Evolutionary conservation across 495 filamentous ascomycete species (phyloP).

Genomic region (Jackrogersella multiformis): DNA sequence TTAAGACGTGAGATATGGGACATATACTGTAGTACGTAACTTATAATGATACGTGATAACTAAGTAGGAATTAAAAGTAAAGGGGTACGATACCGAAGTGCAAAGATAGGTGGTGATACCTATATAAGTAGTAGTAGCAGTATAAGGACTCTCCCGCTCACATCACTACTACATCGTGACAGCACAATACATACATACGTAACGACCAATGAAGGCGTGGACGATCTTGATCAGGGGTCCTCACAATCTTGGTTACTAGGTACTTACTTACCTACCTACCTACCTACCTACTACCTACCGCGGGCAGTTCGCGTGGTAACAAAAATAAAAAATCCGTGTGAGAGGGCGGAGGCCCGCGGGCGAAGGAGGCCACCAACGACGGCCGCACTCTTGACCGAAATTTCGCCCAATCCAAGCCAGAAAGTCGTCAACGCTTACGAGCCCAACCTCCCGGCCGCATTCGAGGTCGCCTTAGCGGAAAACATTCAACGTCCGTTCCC

Average conservation of each 20-base stretch:
- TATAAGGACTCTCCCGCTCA: constrained; percentile 12
- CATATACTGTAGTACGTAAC: no score
- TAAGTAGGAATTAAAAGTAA: no score
- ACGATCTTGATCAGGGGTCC: constrained; percentile 29
- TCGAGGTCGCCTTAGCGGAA: constrained; percentile 39
- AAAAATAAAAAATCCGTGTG: constrained; percentile 22
- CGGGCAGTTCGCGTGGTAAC: constrained; percentile 38
- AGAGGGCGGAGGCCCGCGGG: constrained; percentile 24
- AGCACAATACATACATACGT: constrained; percentile 21
- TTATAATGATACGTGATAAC: no score
- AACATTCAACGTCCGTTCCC: constrained; percentile 34
- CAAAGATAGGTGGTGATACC: no score
- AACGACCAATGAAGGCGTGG: constrained; percentile 9
- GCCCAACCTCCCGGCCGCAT: constrained; percentile 44
- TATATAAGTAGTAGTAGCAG: not conserved
- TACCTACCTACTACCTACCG: constrained; percentile 17
- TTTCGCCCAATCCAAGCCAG: constrained; percentile 25
- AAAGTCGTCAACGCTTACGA: constrained; percentile 34
- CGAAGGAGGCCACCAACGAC: constrained; percentile 38
- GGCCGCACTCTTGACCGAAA: constrained; percentile 41
- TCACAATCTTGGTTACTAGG: constrained; percentile 30
- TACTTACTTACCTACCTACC: constrained; percentile 1
- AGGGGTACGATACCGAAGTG: no score
- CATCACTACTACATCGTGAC: constrained; percentile 13
- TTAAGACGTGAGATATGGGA: not conserved